Conservation (phyloP, 1,284 basidiomycete species). For the Peniophora sp. region DNA sequence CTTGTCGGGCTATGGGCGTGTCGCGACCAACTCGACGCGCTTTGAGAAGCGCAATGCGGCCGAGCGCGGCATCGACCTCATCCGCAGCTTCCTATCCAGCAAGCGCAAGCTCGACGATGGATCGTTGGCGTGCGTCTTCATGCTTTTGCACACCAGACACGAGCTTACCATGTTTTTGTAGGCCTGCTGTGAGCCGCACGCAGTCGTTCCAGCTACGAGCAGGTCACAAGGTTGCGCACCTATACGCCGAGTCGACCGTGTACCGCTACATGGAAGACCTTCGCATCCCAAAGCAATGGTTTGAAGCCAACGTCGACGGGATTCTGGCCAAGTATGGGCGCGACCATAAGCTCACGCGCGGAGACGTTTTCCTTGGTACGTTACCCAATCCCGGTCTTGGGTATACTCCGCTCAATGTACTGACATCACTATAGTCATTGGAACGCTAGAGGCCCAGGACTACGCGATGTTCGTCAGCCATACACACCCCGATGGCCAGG, state of each 20-base stretch:
- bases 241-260: constrained; percentile 60
- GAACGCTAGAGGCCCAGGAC: constrained; percentile 57
- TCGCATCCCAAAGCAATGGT: constrained; percentile 61
- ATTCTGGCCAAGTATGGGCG: constrained; percentile 51
- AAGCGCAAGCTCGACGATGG: constrained; percentile 25
- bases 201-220: constrained; percentile 52
- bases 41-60: constrained; percentile 47
- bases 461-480: constrained; percentile 68
- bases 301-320: constrained; percentile 56
- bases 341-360: constrained; percentile 49
- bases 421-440: constrained; percentile 43
- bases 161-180: constrained; percentile 17
- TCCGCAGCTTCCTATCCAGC: constrained; percentile 43
- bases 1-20: constrained; percentile 46
- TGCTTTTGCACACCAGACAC: constrained; percentile 2
- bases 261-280: constrained; percentile 60
- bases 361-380: constrained; percentile 66
- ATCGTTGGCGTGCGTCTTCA: constrained; percentile 24
- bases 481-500: constrained; percentile 55
- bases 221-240: constrained; percentile 56
- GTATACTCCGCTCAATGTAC: neutral
- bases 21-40: constrained; percentile 34
- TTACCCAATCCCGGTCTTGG: neutral
- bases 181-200: constrained; percentile 41
- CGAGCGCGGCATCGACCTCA: constrained; percentile 47